A percentile compares a stretch with the other conserved stretches of the same genome.
phyloP scores from a whole-genome alignment of 768 basidiomycete genomes.

The Phaffia australis region DNA sequence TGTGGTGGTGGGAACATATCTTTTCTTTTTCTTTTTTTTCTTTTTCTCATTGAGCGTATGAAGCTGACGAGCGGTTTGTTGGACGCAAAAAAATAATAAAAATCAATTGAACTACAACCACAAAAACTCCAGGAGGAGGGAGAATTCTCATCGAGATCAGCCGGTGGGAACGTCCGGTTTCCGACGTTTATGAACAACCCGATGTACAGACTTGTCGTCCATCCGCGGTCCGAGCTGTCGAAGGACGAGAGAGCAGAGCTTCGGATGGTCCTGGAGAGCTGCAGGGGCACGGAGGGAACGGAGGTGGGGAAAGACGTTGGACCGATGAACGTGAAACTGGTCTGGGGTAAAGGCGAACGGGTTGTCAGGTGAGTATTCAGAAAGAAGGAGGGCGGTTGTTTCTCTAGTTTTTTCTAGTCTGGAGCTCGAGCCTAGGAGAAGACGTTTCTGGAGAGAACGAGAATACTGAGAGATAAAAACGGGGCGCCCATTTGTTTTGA shows the following conservation, averaged over 20 bases:
- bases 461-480: not conserved
- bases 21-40: not conserved
- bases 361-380: constrained; percentile 56
- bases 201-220: constrained; percentile 63
- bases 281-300: not conserved
- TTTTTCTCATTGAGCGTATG: not conserved
- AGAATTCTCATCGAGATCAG: constrained; percentile 54
- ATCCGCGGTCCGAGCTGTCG: constrained; percentile 33
- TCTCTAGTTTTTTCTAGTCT: too few species aligned
- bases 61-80: too few species aligned
- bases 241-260: not conserved
- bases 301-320: constrained; percentile 47
- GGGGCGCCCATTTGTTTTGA: constrained; percentile 33
- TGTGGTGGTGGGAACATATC: constrained; percentile 27
- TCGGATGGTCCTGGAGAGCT: not conserved
- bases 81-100: too few species aligned
- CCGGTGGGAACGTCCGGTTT: constrained; percentile 71
- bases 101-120: too few species aligned
- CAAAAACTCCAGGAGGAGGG: constrained; percentile 47
- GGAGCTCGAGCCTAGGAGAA: not conserved
- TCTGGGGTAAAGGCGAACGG: constrained; percentile 66
- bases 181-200: constrained; percentile 84
- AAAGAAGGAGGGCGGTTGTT: too few species aligned
- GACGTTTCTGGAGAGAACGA: not conserved
- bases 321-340: constrained; percentile 53